Percentiles rank a stretch among this genome's conserved stretches.
Evolutionary conservation across 768 basidiomycete genomes (phyloP).

Genomic region (Hypsizygus marmoreus): DNA sequence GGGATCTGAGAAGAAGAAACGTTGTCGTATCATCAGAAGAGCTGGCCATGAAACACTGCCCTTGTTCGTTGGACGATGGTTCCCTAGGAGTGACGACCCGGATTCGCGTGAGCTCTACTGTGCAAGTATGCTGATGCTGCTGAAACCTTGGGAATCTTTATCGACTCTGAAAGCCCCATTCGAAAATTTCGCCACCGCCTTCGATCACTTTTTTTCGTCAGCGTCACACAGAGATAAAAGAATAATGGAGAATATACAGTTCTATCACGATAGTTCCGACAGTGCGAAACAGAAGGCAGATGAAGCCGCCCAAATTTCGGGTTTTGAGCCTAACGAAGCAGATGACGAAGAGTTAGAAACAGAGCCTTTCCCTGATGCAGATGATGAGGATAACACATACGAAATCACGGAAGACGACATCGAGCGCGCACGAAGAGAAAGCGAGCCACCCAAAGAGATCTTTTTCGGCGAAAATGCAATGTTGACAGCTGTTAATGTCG

Average conservation of each 20-base stretch:
- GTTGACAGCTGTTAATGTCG: background rate
- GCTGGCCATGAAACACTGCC: constrained; percentile 35
- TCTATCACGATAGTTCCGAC: constrained; percentile 32
- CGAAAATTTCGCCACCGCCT: constrained; percentile 22
- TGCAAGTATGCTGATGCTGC: constrained; percentile 31
- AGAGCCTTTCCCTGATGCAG: no score
- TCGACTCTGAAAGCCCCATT: constrained; percentile 20
- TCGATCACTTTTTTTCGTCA: constrained; percentile 11
- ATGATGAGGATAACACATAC: background rate
- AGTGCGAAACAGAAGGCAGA: background rate
- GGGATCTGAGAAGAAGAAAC: constrained; percentile 7
- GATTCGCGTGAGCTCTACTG: constrained; percentile 22
- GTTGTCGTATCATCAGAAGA: constrained; percentile 20
- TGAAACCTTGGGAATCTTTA: constrained; percentile 35
- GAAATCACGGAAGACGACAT: constrained; percentile 1
- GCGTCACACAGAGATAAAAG: constrained; percentile 11
- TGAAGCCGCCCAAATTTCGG: no score
- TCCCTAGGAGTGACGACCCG: constrained; percentile 24
- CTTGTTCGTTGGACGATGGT: constrained; percentile 32
- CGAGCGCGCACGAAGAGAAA: background rate
- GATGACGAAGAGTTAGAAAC: no score
- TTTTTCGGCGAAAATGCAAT: background rate
- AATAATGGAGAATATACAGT: constrained; percentile 30
- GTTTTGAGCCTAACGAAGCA: no score
- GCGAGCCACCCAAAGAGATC: constrained; percentile 1